Conservation (phyloP, 495 filamentous ascomycete genomes). For the Geoglossum glabrum region DNA sequence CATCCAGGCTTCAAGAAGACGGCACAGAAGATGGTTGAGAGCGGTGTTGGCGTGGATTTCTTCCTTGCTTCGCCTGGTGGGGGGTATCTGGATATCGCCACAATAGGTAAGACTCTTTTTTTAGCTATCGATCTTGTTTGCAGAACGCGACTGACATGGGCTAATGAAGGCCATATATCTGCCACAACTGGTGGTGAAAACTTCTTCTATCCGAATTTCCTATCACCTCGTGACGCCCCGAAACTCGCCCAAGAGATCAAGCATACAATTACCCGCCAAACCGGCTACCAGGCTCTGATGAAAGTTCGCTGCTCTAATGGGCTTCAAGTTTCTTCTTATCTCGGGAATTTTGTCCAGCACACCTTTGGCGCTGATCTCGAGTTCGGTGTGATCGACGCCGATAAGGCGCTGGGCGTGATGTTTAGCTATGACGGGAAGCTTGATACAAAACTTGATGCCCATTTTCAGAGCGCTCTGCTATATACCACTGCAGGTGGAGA, state of each 20-base stretch:
- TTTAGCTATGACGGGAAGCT: constrained; percentile 97
- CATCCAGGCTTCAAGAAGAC: constrained; percentile 66
- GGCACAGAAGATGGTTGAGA: constrained; percentile 72
- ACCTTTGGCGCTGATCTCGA: constrained; percentile 90
- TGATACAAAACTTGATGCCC: constrained; percentile 84
- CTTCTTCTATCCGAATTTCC: constrained; percentile 92
- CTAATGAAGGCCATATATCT: constrained; percentile 38
- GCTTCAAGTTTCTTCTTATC: constrained; percentile 79
- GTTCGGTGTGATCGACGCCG: constrained; percentile 78
- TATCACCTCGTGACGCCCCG: constrained; percentile 60
- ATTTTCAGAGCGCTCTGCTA: constrained; percentile 89
- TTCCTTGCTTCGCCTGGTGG: constrained; percentile 81
- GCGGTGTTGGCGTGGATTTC: constrained; percentile 77
- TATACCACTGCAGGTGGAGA: constrained; percentile 87
- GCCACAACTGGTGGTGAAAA: constrained; percentile 76
- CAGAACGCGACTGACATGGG: background rate
- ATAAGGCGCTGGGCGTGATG: constrained; percentile 79
- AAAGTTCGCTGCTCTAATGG: constrained; percentile 97
- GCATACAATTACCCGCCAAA: constrained; percentile 77
- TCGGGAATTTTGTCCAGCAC: constrained; percentile 91
- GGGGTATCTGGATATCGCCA: constrained; percentile 84
- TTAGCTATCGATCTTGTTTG: background rate
- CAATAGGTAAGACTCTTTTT: constrained; percentile 47
- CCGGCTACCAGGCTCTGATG: constrained; percentile 92
- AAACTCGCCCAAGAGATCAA: constrained; percentile 73